Evolutionary conservation across 495 filamentous ascomycete genomes (phyloP), one percentile per base, ranked within the genome.

Genomic region (Cairneyella variabilis): DNA sequence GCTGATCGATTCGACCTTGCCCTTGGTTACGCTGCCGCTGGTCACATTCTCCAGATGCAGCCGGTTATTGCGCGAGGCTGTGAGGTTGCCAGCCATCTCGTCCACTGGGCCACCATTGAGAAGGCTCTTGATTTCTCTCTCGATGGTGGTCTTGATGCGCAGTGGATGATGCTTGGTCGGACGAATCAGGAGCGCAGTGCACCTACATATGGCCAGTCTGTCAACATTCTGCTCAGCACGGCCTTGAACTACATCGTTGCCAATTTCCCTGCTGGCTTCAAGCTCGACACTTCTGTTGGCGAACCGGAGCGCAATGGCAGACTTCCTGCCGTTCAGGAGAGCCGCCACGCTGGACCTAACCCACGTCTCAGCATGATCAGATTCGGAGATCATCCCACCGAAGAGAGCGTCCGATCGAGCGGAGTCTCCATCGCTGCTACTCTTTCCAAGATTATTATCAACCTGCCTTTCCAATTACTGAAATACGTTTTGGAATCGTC

Each of bases 401-500:
- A 48, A n/a, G 53, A 59, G 18, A 56, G 28, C 28, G 40, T 39
- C 17, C 26, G 26, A 36, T 48, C 54, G 7, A 58, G 53, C 26
- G 58, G 59, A n/a, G 64, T 60, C 58, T 63, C 59, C 26, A 62
- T 62, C 53, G 68, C 70, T 4, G 69, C 60, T 1, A 60, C 74
- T 3, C 65, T 89, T 3, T 88, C 85, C 0, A 82, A 75, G 38
- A 71, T 86, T 42, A 58, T 89, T 8, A 65, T 88, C 30, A 84
- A 85, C 43, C 64, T 88, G 1, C 85, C 84, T 0, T 85, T 84
- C 56, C 63, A 72, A 11, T 60, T 80, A 21, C 71, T 88, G 30
- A 77, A 84, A 58, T 68, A 65, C 28, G 56, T 85, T 5, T 65
- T 88, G 40, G 76, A 80, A 58, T 74, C 79, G 12, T 65, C 65